Evolutionary conservation across 768 basidiomycete genomes (phyloP).

Genomic region (Hericium coralloides): DNA sequence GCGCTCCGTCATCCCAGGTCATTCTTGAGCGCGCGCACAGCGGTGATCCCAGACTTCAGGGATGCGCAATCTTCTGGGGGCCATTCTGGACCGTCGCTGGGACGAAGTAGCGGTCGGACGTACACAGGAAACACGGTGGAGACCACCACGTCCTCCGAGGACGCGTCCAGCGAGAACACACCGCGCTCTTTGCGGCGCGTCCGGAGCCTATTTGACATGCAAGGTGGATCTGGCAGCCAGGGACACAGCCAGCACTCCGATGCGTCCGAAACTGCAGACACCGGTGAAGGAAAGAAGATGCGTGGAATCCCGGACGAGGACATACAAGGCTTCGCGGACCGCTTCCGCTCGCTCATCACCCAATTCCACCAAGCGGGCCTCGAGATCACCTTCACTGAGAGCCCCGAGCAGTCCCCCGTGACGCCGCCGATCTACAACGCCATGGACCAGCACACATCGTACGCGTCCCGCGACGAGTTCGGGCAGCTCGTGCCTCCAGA

Average conservation of each 20-base stretch:
- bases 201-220: neutral
- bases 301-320: slow-evolving; percentile 25
- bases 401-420: neutral
- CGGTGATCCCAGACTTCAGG: slow-evolving; percentile 8
- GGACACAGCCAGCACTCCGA: neutral
- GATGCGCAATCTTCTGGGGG: neutral
- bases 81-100: neutral
- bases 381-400: slow-evolving; percentile 16
- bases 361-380: slow-evolving; percentile 43
- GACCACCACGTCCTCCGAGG: slow-evolving; percentile 7
- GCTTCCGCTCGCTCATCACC: slow-evolving; percentile 40
- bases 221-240: neutral
- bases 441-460: slow-evolving; percentile 16
- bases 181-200: slow-evolving; percentile 1
- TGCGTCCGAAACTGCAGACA: neutral
- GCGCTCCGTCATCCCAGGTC: slow-evolving; percentile 1
- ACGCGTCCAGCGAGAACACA: slow-evolving; percentile 2
- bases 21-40: slow-evolving; percentile 5
- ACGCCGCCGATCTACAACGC: slow-evolving; percentile 9
- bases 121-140: neutral
- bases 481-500: slow-evolving; percentile 29
- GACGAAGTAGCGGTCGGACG: neutral
- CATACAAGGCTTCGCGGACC: slow-evolving; percentile 35
- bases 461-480: slow-evolving; percentile 35
- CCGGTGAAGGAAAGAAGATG: neutral